Percentiles rank a stretch among this genome's conserved stretches.
These are phyloP conservation scores for Penstemon eatonii DNA, from an alignment of 257 asterid species.

Conservation along the genomic window DNA sequence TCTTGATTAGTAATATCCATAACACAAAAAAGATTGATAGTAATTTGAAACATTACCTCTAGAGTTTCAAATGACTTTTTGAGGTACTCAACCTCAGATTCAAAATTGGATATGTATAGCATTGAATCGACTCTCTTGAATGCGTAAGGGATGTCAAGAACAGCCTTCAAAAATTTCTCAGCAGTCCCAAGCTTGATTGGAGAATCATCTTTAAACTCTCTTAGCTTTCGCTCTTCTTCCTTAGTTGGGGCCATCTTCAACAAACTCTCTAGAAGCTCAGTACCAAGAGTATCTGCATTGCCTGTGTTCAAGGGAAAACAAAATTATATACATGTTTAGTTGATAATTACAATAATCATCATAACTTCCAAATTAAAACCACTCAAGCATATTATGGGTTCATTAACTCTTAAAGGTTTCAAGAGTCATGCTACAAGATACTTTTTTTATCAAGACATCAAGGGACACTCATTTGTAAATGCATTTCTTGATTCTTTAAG, in stretches of 20 bases:
- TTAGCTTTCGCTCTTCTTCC: constrained; percentile 89
- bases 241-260: constrained; percentile 93
- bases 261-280: constrained; percentile 88
- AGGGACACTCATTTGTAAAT: neutral
- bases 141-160: constrained; percentile 81
- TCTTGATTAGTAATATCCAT: too few species aligned
- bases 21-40: constrained; percentile 16
- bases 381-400: neutral
- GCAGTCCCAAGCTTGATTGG: constrained; percentile 81
- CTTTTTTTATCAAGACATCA: neutral
- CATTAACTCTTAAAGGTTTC: neutral
- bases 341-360: neutral
- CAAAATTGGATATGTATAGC: constrained; percentile 78
- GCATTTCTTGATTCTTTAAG: neutral
- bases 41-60: constrained; percentile 61
- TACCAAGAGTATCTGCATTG: constrained; percentile 70
- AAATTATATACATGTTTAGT: constrained; percentile 7
- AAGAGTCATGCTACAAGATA: neutral
- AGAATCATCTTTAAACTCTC: constrained; percentile 69
- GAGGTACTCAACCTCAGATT: constrained; percentile 85
- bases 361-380: neutral
- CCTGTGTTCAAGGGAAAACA: constrained; percentile 52
- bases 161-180: constrained; percentile 78
- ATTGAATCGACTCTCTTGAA: constrained; percentile 82
- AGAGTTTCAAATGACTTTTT: constrained; percentile 76